Evolutionary conservation across 192 early-diverging fungal species (phyloP), one percentile per base, ranked within the genome.

Genomic region (Diversispora epigaea): DNA sequence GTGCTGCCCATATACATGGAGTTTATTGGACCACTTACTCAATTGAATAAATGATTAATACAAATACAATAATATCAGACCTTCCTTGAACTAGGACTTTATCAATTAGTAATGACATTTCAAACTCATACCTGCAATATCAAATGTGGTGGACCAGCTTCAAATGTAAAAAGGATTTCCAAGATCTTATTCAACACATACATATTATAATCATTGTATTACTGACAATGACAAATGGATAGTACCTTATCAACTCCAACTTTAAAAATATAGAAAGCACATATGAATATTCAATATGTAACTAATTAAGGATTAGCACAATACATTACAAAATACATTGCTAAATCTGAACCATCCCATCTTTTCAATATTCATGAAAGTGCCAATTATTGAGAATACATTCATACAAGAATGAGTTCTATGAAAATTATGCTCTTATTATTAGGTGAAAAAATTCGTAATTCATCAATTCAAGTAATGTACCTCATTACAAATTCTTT

Each of bases 311-410:
- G 3, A 39, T n/a, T 62, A 17, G 60, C 60, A 21, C 3, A 8
- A 3, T 62, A 62, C 19, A 3, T 62, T 21, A 62, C 60, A 62
- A 62, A 62, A 62, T 62, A 62, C 19, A 40, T 62, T 11, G 19
- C 10, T 22, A 65, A 65, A 45, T 25, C 63, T n/a, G 63, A 65
- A n/a, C 63, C 40, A 45, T 44, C 32, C 43, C n/a, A n/a, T n/a
- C n/a, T n/a, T n/a, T n/a, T n/a, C n/a, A n/a, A n/a, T n/a, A n/a
- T n/a, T n/a, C n/a, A n/a, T n/a, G n/a, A n/a, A n/a, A n/a, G n/a
- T n/a, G n/a, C n/a, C n/a, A n/a, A n/a, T n/a, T n/a, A n/a, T n/a
- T n/a, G n/a, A n/a, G n/a, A n/a, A n/a, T n/a, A n/a, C n/a, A n/a
- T n/a, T n/a, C n/a, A n/a, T n/a, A n/a, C n/a, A n/a, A n/a, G n/a